Evolutionary conservation across 2,329 filamentous ascomycete species (phyloP), one percentile per base, ranked within the genome.

Genomic region (Epichloe gansuensis): DNA sequence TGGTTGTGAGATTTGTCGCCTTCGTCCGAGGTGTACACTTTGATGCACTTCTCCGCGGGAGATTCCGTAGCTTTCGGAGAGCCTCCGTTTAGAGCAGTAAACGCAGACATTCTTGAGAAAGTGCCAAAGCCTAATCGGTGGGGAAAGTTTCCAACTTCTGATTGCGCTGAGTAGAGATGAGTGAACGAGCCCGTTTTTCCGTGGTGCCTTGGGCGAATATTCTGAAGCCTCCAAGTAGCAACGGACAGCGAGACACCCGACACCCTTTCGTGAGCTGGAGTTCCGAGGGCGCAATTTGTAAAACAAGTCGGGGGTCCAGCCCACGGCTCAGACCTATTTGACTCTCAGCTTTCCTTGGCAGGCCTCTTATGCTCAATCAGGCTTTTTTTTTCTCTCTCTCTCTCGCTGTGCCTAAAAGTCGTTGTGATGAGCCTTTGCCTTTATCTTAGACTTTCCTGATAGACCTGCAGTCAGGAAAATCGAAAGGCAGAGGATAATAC

Each of bases 1-100:
- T 56, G 60, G 54, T 56, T 51, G 51, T 61, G 60, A 54, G 57
- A 51, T 52, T 58, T 53, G 47, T 54, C 53, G 61, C 54, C 58
- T 64, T 72, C 68, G 17, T 67, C 65, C 13, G 62, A 58, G n/a
- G 61, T 53, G 36, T 64, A 53, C 46, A 61, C 59, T 53, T 63
- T 67, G 39, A 65, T 59, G 17, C 63, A 60, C 21, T 57, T 58
- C 47, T 62, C 55, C 36, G 59, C 53, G 21, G 70, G 59, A 25
- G 62, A 60, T 53, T 71, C 71, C 43, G 66, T 59, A 27, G 64
- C 61, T 57, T 71, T 75, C 45, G 71, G 74, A 54, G 73, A 75
- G 58, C 65, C 69, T 57, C 74, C 72, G 55, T 76, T 76, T n/a
- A 78, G 70, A 57, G 73, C 72, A 34, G 69, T 75, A 54, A 76